Evolutionary conservation across 2,329 filamentous ascomycete species (phyloP).

Genomic region (Onygenales sp.): DNA sequence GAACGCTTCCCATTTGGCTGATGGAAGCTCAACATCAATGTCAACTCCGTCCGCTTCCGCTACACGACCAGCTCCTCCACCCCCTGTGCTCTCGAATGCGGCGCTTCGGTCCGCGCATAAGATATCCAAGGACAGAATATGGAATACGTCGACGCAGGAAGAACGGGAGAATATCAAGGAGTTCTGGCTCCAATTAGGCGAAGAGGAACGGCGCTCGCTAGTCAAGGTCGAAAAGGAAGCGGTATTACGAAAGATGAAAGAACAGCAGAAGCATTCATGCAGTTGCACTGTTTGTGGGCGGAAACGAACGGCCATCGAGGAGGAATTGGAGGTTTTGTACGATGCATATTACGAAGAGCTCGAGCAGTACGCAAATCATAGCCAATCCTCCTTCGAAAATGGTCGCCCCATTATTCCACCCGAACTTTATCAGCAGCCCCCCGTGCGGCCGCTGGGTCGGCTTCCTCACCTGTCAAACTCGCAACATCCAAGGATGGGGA

Average conservation of each 20-base stretch:
- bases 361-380: slow-evolving; percentile 89
- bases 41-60: slow-evolving; percentile 36
- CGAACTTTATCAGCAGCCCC: slow-evolving; percentile 54
- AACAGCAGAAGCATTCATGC: slow-evolving; percentile 98
- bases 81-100: slow-evolving; percentile 32
- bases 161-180: slow-evolving; percentile 96
- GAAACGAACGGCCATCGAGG: slow-evolving; percentile 93
- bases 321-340: slow-evolving; percentile 93
- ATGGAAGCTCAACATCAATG: slow-evolving; percentile 30
- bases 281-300: slow-evolving; percentile 95
- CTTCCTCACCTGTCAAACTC: slow-evolving; percentile 41
- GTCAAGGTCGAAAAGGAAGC: slow-evolving; percentile 99
- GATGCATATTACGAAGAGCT: slow-evolving; percentile 98
- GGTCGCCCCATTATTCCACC: slow-evolving; percentile 59
- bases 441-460: slow-evolving; percentile 44
- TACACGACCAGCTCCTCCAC: slow-evolving; percentile 32
- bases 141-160: slow-evolving; percentile 90
- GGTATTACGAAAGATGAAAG: slow-evolving; percentile 98
- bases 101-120: slow-evolving; percentile 34
- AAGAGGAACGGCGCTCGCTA: slow-evolving; percentile 87
- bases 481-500: slow-evolving; percentile 64
- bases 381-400: slow-evolving; percentile 52
- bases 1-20: slow-evolving; percentile 23
- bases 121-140: slow-evolving; percentile 73
- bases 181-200: slow-evolving; percentile 90